A percentile compares a stretch with the other conserved stretches of the same genome.
These are phyloP conservation scores for Salix exigua DNA, from an alignment of 345 rosid species.

Conservation along the genomic window DNA sequence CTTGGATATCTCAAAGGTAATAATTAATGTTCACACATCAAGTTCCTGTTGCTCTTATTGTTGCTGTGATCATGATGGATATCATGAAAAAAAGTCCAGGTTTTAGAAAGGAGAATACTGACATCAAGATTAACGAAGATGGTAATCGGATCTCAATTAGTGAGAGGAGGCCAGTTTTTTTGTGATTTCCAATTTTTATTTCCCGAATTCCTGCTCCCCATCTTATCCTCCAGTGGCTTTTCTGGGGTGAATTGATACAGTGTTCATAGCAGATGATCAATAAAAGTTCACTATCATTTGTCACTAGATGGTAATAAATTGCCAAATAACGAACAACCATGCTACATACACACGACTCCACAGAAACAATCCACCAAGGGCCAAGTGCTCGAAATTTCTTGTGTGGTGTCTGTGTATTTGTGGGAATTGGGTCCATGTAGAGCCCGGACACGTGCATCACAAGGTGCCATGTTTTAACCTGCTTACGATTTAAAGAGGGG, in stretches of 20 bases:
- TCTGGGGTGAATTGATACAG: not conserved
- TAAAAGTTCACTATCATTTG: not conserved
- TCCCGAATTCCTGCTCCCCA: not conserved
- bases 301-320: not conserved
- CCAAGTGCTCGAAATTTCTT: not conserved
- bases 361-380: not conserved
- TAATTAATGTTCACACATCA: not conserved
- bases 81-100: constrained; percentile 38
- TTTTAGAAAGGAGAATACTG: constrained; percentile 50
- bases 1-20: constrained; percentile 62
- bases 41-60: not conserved
- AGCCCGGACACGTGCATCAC: not conserved
- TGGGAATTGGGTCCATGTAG: not conserved
- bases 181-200: not conserved
- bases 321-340: not conserved
- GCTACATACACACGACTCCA: not conserved
- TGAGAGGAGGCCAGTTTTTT: constrained; percentile 54
- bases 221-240: not conserved
- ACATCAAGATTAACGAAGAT: constrained; percentile 59
- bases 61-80: not conserved
- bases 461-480: not conserved
- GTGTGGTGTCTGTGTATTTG: not conserved
- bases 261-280: not conserved
- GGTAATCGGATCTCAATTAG: constrained; percentile 51
- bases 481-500: not conserved